Conservation (phyloP, 352 stramenopile species). For the Halophytophthora polymorphica region DNA sequence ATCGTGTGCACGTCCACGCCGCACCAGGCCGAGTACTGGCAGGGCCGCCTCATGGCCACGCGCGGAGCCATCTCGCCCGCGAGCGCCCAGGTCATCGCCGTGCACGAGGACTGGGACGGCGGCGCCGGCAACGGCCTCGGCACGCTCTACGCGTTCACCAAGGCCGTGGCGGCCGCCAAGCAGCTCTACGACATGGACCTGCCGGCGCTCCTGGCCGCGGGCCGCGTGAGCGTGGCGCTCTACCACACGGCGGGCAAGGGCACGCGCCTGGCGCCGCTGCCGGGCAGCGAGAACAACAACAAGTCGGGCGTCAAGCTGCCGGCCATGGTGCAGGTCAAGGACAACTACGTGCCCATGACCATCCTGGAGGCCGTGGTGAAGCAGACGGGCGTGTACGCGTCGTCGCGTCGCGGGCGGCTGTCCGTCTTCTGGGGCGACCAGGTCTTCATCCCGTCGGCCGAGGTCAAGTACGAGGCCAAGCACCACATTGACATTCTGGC, state of each 20-base stretch:
- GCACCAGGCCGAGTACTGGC: slow-evolving; percentile 96
- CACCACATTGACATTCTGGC: slow-evolving; percentile 98
- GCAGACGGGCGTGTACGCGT: slow-evolving; percentile 97
- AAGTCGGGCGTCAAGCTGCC: slow-evolving; percentile 98
- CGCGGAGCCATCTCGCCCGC: slow-evolving; percentile 75
- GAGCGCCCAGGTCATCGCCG: slow-evolving; percentile 93
- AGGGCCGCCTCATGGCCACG: slow-evolving; percentile 90
- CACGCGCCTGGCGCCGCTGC: slow-evolving; percentile 94
- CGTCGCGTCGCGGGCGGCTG: slow-evolving; percentile 91
- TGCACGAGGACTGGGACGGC: slow-evolving; percentile 95
- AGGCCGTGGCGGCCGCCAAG: slow-evolving; percentile 88
- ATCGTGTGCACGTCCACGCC: slow-evolving; percentile 97
- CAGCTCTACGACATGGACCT: slow-evolving; percentile 89
- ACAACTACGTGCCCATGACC: slow-evolving; percentile 91
- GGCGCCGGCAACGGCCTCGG: slow-evolving; percentile 96
- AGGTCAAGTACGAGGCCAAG: slow-evolving; percentile 91
- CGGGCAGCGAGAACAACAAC: slow-evolving; percentile 98
- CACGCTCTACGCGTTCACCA: slow-evolving; percentile 96
- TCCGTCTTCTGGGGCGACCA: slow-evolving; percentile 99
- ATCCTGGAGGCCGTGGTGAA: slow-evolving; percentile 98
- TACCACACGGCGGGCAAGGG: slow-evolving; percentile 98
- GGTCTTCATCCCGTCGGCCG: slow-evolving; percentile 95
- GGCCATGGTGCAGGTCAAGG: slow-evolving; percentile 87
- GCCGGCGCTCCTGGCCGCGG: slow-evolving; percentile 56
- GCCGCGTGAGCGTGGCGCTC: slow-evolving; percentile 90